Percentiles rank a stretch among this genome's conserved stretches.
phyloP scores from a whole-genome alignment of 208 protist species.

The Leishmania amazonensis region DNA sequence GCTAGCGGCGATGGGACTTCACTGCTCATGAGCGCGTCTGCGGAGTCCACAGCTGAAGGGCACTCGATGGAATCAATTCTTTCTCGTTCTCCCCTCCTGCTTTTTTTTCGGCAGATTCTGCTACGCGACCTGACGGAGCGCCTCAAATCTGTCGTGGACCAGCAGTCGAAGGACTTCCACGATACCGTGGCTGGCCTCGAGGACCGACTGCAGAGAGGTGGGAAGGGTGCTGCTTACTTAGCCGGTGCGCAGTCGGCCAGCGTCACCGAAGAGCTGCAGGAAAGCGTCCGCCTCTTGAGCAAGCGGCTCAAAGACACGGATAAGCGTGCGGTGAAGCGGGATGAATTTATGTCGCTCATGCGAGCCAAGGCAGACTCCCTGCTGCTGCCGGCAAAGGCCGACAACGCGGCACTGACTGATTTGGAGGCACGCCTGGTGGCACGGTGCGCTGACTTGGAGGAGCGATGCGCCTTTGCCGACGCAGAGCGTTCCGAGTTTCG shows the following conservation, averaged over 20 bases:
- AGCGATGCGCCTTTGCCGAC: slow-evolving; percentile 77
- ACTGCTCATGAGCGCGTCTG: background rate
- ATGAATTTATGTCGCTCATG: slow-evolving; percentile 53
- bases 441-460: slow-evolving; percentile 68
- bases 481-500: slow-evolving; percentile 76
- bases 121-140: slow-evolving; percentile 73
- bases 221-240: slow-evolving; percentile 8
- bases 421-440: slow-evolving; percentile 55
- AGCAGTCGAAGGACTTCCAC: slow-evolving; percentile 62
- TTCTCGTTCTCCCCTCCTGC: slow-evolving; percentile 63
- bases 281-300: slow-evolving; percentile 15
- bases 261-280: slow-evolving; percentile 11
- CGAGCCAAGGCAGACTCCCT: slow-evolving; percentile 60
- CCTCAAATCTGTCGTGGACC: slow-evolving; percentile 41
- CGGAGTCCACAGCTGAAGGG: slow-evolving; percentile 7
- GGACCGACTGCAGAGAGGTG: slow-evolving; percentile 24
- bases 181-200: slow-evolving; percentile 43
- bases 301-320: slow-evolving; percentile 59
- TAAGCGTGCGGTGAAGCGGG: slow-evolving; percentile 41
- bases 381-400: slow-evolving; percentile 53
- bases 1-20: background rate
- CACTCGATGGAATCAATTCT: slow-evolving; percentile 41
- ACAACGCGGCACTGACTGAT: slow-evolving; percentile 51
- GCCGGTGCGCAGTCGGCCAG: slow-evolving; percentile 8
- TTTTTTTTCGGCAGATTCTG: slow-evolving; percentile 71